These are phyloP conservation scores for Fusarium humuli DNA, from an alignment of 2,329 filamentous ascomycete species.

Conservation along the genomic window DNA sequence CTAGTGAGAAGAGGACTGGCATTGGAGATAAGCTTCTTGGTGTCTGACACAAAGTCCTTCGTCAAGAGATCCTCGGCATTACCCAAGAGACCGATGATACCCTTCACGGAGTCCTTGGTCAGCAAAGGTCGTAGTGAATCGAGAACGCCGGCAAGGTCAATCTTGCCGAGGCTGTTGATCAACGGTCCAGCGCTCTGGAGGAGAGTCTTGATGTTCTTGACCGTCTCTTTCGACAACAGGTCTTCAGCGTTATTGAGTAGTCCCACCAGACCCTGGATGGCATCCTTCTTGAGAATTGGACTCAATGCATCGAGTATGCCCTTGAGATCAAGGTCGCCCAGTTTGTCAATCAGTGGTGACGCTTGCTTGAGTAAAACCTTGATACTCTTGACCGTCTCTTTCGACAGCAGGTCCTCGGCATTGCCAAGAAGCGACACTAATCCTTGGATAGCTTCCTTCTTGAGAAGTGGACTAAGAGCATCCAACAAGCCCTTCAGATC, in stretches of 20 bases:
- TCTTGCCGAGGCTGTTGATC: constrained; percentile 48
- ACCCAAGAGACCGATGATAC: constrained; percentile 50
- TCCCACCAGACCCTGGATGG: constrained; percentile 10
- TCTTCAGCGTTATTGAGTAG: constrained; percentile 6
- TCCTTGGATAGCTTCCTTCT: constrained; percentile 46
- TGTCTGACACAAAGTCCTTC: constrained; percentile 44
- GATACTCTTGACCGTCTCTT: constrained; percentile 34
- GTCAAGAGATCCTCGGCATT: constrained; percentile 49
- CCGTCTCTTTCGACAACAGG: background rate
- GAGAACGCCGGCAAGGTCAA: constrained; percentile 49
- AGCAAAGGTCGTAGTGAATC: constrained; percentile 47
- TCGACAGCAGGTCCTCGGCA: constrained; percentile 44
- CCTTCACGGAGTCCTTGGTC: constrained; percentile 48
- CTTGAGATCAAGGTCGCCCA: constrained; percentile 49
- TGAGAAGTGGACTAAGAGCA: constrained; percentile 52
- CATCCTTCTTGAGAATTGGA: constrained; percentile 16
- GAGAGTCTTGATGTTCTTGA: constrained; percentile 42
- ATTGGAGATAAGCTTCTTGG: constrained; percentile 44
- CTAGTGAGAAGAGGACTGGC: constrained; percentile 42
- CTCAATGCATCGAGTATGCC: background rate
- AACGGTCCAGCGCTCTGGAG: constrained; percentile 48
- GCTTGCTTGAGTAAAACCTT: constrained; percentile 31
- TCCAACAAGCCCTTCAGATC: constrained; percentile 49
- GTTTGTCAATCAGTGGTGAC: background rate
- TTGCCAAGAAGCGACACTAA: constrained; percentile 49